Conservation (phyloP, 2,329 filamentous ascomycete genomes). For the Aureobasidium zeae region DNA sequence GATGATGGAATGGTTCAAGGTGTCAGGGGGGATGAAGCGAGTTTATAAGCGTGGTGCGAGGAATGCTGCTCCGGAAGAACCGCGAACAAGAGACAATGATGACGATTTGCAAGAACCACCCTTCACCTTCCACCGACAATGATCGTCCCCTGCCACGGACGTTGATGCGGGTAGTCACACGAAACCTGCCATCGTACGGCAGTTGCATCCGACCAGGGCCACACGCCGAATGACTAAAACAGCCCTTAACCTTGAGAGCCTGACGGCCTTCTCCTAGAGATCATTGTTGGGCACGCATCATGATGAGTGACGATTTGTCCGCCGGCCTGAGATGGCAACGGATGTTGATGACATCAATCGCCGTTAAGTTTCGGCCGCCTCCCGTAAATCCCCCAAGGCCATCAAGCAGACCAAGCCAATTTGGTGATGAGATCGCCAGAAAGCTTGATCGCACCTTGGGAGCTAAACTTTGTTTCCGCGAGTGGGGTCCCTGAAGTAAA, state of each 20-base stretch:
- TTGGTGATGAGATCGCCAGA: not conserved
- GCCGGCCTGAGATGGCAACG: too few relatives aligned
- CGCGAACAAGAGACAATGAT: not conserved
- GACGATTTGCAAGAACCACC: not conserved
- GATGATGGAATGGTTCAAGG: not conserved
- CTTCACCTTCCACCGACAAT: constrained; percentile 5
- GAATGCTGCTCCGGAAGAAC: not conserved
- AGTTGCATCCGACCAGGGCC: too few relatives aligned
- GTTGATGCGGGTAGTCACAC: too few relatives aligned
- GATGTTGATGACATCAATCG: not conserved
- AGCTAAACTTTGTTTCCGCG: too few relatives aligned
- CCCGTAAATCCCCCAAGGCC: constrained; percentile 1
- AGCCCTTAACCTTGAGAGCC: too few relatives aligned
- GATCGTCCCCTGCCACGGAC: too few relatives aligned
- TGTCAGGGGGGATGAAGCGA: not conserved
- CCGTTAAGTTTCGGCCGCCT: not conserved
- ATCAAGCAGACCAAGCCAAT: constrained; percentile 11
- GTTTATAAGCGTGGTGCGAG: not conserved
- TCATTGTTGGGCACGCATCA: too few relatives aligned
- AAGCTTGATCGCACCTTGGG: constrained; percentile 6
- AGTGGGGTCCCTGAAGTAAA: too few relatives aligned
- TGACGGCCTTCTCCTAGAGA: too few relatives aligned
- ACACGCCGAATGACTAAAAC: too few relatives aligned
- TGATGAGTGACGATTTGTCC: too few relatives aligned
- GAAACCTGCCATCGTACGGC: too few relatives aligned